phyloP scores from a whole-genome alignment of 768 basidiomycete genomes.

The Mycena rebaudengoi region DNA sequence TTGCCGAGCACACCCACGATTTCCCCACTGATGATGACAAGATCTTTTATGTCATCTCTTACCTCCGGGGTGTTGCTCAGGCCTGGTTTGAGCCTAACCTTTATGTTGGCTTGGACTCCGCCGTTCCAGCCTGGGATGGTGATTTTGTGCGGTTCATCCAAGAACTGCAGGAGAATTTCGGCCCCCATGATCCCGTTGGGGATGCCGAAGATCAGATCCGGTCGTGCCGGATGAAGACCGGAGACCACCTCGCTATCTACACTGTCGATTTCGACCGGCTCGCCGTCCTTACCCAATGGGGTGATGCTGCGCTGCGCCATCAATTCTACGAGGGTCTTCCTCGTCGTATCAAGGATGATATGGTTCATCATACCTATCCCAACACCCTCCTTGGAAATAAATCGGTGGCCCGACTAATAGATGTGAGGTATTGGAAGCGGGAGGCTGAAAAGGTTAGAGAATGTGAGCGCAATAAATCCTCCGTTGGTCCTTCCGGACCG shows the following conservation, averaged over 20 bases:
- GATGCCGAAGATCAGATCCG: background rate
- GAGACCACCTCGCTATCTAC: slow-evolving; percentile 5
- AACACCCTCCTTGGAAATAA: background rate
- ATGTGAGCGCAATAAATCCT: background rate
- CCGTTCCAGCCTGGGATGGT: background rate
- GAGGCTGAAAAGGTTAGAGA: background rate
- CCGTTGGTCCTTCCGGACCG: too few relatives aligned
- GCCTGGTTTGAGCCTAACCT: background rate
- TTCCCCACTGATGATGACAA: background rate
- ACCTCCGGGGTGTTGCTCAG: background rate
- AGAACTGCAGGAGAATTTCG: background rate
- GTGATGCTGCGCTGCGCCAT: slow-evolving; percentile 16
- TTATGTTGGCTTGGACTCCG: background rate
- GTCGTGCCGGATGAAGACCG: background rate
- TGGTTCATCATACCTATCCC: slow-evolving; percentile 3
- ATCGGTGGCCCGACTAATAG: background rate
- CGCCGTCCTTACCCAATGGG: slow-evolving; percentile 9
- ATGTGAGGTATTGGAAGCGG: slow-evolving; percentile 22
- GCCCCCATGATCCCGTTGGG: background rate
- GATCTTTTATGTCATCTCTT: background rate
- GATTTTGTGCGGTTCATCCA: background rate
- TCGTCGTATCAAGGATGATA: slow-evolving; percentile 14
- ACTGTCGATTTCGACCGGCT: slow-evolving; percentile 16
- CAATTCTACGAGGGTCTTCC: slow-evolving; percentile 21
- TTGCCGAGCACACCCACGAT: background rate